phyloP scores from a whole-genome alignment of 257 asterid species.

The Solanum rostratum region DNA sequence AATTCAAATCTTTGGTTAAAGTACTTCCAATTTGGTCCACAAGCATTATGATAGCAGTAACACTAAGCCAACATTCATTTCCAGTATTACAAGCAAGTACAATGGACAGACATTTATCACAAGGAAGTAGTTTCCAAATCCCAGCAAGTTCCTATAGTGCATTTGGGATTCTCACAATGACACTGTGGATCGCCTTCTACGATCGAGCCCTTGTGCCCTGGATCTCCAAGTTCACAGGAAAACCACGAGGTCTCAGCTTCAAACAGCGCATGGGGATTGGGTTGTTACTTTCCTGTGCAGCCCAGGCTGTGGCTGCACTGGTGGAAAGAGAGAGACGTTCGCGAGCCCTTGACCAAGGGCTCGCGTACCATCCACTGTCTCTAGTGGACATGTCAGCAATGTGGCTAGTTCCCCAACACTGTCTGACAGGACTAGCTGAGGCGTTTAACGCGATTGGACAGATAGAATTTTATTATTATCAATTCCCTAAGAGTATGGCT shows the following conservation, averaged over 20 bases:
- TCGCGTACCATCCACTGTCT: conserved; percentile 14
- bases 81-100: conserved; percentile 55
- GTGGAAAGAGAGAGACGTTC: conserved; percentile 47
- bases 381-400: conserved; percentile 49
- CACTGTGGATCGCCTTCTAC: conserved; percentile 43
- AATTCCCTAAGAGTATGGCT: conserved; percentile 57
- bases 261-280: conserved; percentile 50
- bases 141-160: conserved; percentile 42
- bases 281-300: conserved; percentile 35
- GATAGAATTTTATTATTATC: conserved; percentile 42
- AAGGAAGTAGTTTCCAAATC: conserved; percentile 26
- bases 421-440: conserved; percentile 46
- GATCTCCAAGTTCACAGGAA: conserved; percentile 28
- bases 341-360: conserved; percentile 31
- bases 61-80: conserved; percentile 45
- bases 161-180: conserved; percentile 32
- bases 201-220: conserved; percentile 43
- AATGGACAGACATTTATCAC: conserved; percentile 29
- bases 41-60: conserved; percentile 41
- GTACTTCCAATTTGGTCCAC: conserved; percentile 73
- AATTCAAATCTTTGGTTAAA: conserved; percentile 41
- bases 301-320: conserved; percentile 31
- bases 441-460: conserved; percentile 64
- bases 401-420: conserved; percentile 56
- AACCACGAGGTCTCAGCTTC: conserved; percentile 39